Conservation (phyloP, 2,329 filamentous ascomycete species). For the Geosmithia putterillii region DNA sequence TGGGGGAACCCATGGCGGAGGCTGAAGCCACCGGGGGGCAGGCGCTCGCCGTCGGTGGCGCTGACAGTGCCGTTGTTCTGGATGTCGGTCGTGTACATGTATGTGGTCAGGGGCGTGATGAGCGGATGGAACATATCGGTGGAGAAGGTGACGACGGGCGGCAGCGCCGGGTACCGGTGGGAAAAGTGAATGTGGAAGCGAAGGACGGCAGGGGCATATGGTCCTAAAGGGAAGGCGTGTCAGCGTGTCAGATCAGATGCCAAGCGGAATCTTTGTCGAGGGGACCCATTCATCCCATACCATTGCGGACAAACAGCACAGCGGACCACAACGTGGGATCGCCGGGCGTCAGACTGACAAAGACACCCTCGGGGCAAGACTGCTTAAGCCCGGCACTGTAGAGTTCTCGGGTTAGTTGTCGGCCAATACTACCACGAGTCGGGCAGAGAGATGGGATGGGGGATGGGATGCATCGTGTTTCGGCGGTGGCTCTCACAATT, state of each 20-base stretch:
- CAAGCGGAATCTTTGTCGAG: too few relatives aligned
- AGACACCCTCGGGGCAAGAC: slow-evolving; percentile 75
- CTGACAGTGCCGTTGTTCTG: slow-evolving; percentile 67
- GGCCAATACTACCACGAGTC: not conserved
- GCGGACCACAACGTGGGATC: slow-evolving; percentile 78
- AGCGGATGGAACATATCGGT: slow-evolving; percentile 94
- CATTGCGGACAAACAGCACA: slow-evolving; percentile 83
- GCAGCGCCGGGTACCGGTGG: slow-evolving; percentile 61
- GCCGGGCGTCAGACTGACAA: slow-evolving; percentile 71
- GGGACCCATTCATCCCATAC: slow-evolving; percentile 31
- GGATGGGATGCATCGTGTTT: not conserved
- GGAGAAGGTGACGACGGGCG: slow-evolving; percentile 76
- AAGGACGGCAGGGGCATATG: slow-evolving; percentile 76
- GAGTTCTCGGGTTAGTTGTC: not conserved
- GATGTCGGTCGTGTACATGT: slow-evolving; percentile 76
- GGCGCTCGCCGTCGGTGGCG: slow-evolving; percentile 67
- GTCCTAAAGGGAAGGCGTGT: slow-evolving; percentile 54
- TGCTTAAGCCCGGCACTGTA: slow-evolving; percentile 68
- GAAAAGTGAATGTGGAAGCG: slow-evolving; percentile 88
- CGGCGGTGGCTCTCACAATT: slow-evolving; percentile 51
- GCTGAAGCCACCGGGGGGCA: slow-evolving; percentile 84
- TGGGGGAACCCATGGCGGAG: slow-evolving; percentile 79
- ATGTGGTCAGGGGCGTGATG: slow-evolving; percentile 85
- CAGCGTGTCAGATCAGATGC: not conserved
- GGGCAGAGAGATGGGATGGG: not conserved